Base-by-base conservation (phyloP, 306 rosid species). In the Prunus fruticosa region DNA sequence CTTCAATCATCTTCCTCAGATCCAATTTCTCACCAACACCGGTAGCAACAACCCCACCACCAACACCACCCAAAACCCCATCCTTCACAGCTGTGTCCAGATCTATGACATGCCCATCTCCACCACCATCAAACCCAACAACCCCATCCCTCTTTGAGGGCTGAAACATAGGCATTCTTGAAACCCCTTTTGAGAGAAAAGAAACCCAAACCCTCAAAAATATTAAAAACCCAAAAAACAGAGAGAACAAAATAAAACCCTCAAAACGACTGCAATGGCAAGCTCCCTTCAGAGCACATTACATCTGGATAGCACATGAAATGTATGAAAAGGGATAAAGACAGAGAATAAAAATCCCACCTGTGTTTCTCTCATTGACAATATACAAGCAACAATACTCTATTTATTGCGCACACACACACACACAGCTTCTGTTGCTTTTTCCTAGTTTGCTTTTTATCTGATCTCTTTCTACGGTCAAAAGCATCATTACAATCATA, bases 41-140 rank as follows among this genome's bases (percentile, higher is more conserved):
- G 22, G 54, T 69, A 3, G 79, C 86, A 0, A 82, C 85, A 74
- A 74, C 79, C 1, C 86, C 92, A 28, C 86, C 89, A 16, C 64
- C 90, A 41, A 83, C 88, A 8, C 91, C 88, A 13, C 91, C 93
- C 43, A 88, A 66, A 43, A 88, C 86, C 47, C 96, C 96, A 63
- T 88, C 96, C 52, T 91, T 91, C 22, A 91, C 91, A 23, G 96
- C 91, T 11, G 96, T 84, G 69, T 85, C 93, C 88, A 91, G 91
- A 91, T 91, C 96, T 82, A 91, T 84, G 82, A 91, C 86, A 79
- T 83, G 89, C 64, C 93, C 93, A 57, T 88, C 91, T 51, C 93
- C 89, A 18, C 94, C 86, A 45, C 87, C 87, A 16, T 87, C 94
- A 27, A 75, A 89, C 64, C 94, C 91, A 20, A 58, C 86, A 64